phyloP scores from a whole-genome alignment of 108 stramenopile species.

The Cylindrotheca closterium region DNA sequence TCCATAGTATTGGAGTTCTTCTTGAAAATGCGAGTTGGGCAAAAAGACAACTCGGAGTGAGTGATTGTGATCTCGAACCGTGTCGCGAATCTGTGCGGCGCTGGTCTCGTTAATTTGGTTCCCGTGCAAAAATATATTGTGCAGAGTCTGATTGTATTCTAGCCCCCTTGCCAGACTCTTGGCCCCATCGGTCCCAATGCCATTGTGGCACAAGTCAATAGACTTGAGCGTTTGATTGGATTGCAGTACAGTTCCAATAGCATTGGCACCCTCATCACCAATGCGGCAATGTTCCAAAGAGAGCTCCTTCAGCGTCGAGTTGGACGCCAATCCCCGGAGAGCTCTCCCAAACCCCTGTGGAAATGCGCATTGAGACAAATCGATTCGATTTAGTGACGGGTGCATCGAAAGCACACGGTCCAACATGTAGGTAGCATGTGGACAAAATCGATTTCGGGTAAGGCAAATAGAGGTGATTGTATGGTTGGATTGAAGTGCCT shows the following conservation, averaged over 20 bases:
- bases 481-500: background rate
- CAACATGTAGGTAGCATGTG: background rate
- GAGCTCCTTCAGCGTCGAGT: background rate
- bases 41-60: slow-evolving; percentile 5
- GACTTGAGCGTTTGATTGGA: background rate
- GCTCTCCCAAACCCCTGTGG: background rate
- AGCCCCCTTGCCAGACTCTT: background rate
- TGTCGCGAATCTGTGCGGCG: background rate
- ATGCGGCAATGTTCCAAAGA: slow-evolving; percentile 4
- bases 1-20: slow-evolving; percentile 18
- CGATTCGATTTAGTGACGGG: slow-evolving; percentile 1
- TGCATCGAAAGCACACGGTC: background rate
- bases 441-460: background rate
- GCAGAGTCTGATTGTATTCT: background rate
- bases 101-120: background rate
- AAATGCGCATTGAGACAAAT: background rate
- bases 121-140: slow-evolving; percentile 4
- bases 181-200: slow-evolving; percentile 4
- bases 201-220: slow-evolving; percentile 15
- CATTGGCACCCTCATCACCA: slow-evolving; percentile 4
- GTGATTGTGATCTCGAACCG: background rate
- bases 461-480: background rate
- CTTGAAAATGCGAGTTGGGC: slow-evolving; percentile 6
- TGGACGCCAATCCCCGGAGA: background rate
- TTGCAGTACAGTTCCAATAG: background rate